Evolutionary conservation across 331 rosid genomes (phyloP).

Genomic region (Quercus phellos): DNA sequence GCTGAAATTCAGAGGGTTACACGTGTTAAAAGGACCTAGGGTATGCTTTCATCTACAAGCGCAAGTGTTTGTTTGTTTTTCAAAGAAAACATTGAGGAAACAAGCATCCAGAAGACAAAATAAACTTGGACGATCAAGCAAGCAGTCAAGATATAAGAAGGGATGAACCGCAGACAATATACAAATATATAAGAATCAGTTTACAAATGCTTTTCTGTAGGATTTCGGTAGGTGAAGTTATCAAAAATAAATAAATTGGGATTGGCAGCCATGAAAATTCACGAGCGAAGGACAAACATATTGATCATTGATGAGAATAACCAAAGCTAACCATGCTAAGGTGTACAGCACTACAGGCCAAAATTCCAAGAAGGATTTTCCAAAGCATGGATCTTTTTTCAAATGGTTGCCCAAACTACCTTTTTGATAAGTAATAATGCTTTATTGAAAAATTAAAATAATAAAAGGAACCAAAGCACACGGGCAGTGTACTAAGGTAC

Average conservation of each 20-base stretch:
- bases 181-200: not conserved
- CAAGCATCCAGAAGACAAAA: not conserved
- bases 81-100: not conserved
- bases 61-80: not conserved
- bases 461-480: too few relatives aligned
- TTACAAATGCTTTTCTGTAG: not conserved
- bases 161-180: not conserved
- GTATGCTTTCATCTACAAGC: not conserved
- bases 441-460: too few relatives aligned
- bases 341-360: not conserved
- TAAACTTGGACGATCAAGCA: not conserved
- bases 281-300: not conserved
- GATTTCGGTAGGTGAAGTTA: not conserved
- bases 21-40: constrained; percentile 1
- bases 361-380: constrained; percentile 7
- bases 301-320: constrained; percentile 14
- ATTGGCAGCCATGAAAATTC: constrained; percentile 12
- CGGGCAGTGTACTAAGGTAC: too few relatives aligned
- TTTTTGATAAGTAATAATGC: too few relatives aligned
- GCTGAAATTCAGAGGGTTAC: constrained; percentile 37
- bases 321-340: constrained; percentile 6
- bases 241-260: constrained; percentile 5
- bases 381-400: not conserved
- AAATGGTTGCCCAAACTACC: not conserved
- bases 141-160: not conserved